Base-by-base conservation (phyloP, 257 asterid species). In the Misopates orontium region DNA sequence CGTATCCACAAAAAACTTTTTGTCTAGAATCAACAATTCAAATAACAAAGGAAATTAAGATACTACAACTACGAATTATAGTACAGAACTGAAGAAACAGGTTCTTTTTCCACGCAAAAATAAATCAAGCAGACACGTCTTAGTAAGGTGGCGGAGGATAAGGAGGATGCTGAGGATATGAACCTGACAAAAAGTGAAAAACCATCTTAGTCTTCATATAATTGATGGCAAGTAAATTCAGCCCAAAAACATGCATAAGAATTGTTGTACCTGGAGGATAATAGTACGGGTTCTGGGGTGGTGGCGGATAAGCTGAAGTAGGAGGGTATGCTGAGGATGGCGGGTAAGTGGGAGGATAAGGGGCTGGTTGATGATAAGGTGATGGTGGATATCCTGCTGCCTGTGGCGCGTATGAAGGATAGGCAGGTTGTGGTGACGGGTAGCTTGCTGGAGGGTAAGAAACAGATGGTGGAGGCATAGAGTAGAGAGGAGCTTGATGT, bases 131-230 rank as follows among this genome's bases (percentile, higher is more conserved):
- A 51, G 22, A 48, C 10, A 3, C 14, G 52, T 21, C 70, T 73
- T 45, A 78, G 69, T 64, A 83, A 2, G 80, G 74, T 11, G 79
- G 83, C 13, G 75, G 84, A 36, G 87, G 91, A 40, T 84, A 84
- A 9, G 75, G 67, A 12, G 77, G 44, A 36, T 36, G 8, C 15
- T 75, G 80, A 13, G 81, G 82, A 62, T 71, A 74, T 12, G 83
- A 55, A 67, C 87, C 91, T 85, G 76, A 16, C 1, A 56, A 18
- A 60, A 60, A 71, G 63, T 2, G 61, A 74, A 12, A 21, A 11
- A 60, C 20, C 1, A 18, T 60, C 23, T 67, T 42, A 40, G 62
- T n/a, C n/a, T n/a, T n/a, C n/a, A n/a, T n/a, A n/a, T n/a, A n/a
- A n/a, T n/a, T n/a, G n/a, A n/a, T n/a, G n/a, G n/a, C n/a, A n/a